Conservation (phyloP, 768 basidiomycete species). For the Tulasnella sp. region DNA sequence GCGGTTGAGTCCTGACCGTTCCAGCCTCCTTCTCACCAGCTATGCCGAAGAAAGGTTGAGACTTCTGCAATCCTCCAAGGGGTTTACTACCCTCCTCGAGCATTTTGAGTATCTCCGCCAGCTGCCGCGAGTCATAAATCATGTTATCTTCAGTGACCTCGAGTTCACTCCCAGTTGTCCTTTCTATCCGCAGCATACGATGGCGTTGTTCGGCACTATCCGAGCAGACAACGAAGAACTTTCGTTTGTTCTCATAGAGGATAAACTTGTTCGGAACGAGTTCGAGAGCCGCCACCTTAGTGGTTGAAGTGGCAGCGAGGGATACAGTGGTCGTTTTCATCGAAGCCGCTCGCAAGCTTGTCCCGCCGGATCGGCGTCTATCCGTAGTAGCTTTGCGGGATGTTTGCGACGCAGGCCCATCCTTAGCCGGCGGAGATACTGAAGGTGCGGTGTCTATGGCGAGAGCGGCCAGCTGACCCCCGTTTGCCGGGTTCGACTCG, state of each 20-base stretch:
- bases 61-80: conserved; percentile 76
- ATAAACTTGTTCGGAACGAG: conserved; percentile 60
- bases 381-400: neutral
- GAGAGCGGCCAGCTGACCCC: neutral
- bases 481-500: neutral
- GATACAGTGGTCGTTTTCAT: neutral
- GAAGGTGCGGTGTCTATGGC: neutral
- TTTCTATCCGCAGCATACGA: conserved; percentile 86
- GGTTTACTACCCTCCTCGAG: conserved; percentile 88
- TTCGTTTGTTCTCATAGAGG: conserved; percentile 82
- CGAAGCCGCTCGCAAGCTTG: neutral
- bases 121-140: conserved; percentile 79
- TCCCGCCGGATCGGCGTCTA: neutral
- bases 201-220: conserved; percentile 82
- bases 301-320: neutral
- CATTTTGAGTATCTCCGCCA: conserved; percentile 87
- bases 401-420: neutral
- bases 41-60: conserved; percentile 68
- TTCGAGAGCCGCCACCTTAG: neutral
- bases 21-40: conserved; percentile 41
- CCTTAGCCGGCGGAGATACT: neutral
- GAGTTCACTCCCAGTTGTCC: conserved; percentile 66
- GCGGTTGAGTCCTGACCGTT: neutral
- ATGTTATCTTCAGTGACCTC: conserved; percentile 76
- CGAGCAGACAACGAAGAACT: conserved; percentile 87